Base-by-base conservation (phyloP, 345 rosid genomes). In the Psidium friedrichsthalianum region DNA sequence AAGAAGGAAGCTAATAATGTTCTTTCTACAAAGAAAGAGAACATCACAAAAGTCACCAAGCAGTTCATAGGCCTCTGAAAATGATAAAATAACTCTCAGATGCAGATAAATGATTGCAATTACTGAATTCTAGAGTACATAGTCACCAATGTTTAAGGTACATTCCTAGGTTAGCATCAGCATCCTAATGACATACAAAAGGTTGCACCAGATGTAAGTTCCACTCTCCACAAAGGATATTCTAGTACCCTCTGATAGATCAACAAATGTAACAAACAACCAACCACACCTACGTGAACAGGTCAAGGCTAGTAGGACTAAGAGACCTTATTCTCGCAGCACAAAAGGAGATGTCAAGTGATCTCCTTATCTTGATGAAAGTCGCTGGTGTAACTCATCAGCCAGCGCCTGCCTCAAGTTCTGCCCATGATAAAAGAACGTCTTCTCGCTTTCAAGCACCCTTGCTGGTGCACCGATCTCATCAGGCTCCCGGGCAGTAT, bases 361-460 rank as follows among this genome's bases (percentile, higher is more conserved):
- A 69, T 69, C 47, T 36, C 85, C 51, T 90, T 91, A 95, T 88
- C 98, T 92, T 3, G 97, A 87, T 0, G 99, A 94, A 86, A 95
- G 99, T 90, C 95, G 95, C 87, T 95, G 97, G 84, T 96, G 99
- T 93, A 97, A 88, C 89, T 97, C 98, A 80, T 97, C 98, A 3
- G 98, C 95, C 92, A 97, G 90, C 44, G 97, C 99, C 90, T 97
- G 98, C 91, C 99, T 94, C 93, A 97, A 86, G 88, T 93, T 92
- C 88, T 93, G 94, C 11, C 99, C 98, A 11, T 90, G 93, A 87
- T 93, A 97, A 86, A 92, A 94, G 58, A 93, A 92, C 59, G 94
- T 89, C 90, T 93, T 95, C 96, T 97, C 99, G 49, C 89, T 91
- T 91, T 96, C 98, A 55, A 96, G 93, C 42, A 95, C 95, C 86